Percentiles rank a stretch among this genome's conserved stretches.
These are phyloP conservation scores for Sisymbrium altissimum DNA, from an alignment of 345 rosid species.

Conservation along the genomic window DNA sequence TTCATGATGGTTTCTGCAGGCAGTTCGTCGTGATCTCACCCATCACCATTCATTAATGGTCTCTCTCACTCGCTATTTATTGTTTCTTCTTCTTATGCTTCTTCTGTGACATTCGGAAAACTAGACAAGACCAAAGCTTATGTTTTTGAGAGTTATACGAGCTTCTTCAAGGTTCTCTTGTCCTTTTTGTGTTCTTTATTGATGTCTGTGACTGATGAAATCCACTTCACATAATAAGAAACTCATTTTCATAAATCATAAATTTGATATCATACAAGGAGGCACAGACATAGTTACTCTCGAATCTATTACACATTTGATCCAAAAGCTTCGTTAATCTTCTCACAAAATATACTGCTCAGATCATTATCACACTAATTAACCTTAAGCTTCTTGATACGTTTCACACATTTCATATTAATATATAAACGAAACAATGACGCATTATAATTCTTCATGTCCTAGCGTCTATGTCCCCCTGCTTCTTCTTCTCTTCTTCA, in stretches of 20 bases:
- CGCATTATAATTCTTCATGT: conserved; percentile 8
- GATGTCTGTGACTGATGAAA: neutral
- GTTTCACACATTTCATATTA: neutral
- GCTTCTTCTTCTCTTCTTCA: conserved; percentile 24
- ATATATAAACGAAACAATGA: conserved; percentile 2
- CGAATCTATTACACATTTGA: conserved; percentile 1
- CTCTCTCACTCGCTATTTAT: neutral
- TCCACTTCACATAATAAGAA: neutral
- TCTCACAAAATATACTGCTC: neutral
- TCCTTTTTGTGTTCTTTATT: neutral
- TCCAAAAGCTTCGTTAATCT: conserved; percentile 9
- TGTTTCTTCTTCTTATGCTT: neutral
- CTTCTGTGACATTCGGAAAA: neutral
- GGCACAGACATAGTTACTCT: neutral
- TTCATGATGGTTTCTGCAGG: conserved; percentile 58
- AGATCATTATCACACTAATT: neutral
- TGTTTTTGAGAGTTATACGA: neutral
- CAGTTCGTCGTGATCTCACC: neutral
- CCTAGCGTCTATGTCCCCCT: conserved; percentile 16
- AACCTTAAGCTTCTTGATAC: neutral
- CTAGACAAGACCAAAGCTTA: conserved; percentile 4
- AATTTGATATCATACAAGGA: conserved; percentile 8
- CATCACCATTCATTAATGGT: neutral
- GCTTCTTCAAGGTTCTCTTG: neutral
- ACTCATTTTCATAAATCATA: conserved; percentile 16